Evolutionary conservation across 768 basidiomycete genomes (phyloP).

Genomic region (Lentinula raphanica): DNA sequence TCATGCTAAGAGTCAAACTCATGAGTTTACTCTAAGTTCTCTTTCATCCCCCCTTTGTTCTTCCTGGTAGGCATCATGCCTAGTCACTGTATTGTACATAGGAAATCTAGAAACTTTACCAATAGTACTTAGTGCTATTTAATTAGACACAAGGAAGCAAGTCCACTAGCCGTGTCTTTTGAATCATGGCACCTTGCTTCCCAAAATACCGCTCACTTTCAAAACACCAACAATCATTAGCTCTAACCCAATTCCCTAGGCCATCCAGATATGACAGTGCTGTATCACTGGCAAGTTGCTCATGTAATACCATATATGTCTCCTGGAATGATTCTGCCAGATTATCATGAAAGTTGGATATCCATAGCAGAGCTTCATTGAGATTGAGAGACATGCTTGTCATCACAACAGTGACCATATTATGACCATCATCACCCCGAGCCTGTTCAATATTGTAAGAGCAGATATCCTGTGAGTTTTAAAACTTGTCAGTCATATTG

Average conservation of each 20-base stretch:
- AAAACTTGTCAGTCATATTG: no score
- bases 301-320: constrained; percentile 16
- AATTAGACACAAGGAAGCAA: constrained; percentile 18
- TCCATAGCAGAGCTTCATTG: constrained; percentile 34
- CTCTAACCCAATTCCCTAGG: constrained; percentile 48
- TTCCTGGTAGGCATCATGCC: no score
- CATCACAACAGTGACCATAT: constrained; percentile 49
- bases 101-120: no score
- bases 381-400: constrained; percentile 32
- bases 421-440: constrained; percentile 32
- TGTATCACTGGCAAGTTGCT: constrained; percentile 11
- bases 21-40: no score
- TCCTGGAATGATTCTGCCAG: constrained; percentile 34
- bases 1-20: no score
- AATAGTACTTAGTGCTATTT: no score
- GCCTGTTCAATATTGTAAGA: constrained; percentile 26
- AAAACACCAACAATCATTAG: constrained; percentile 47
- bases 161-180: constrained; percentile 23
- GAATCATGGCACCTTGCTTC: constrained; percentile 25
- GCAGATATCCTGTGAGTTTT: constrained; percentile 16
- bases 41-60: no score
- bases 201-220: constrained; percentile 40
- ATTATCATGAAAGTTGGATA: constrained; percentile 28
- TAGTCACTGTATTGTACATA: no score
- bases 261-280: constrained; percentile 40